A percentile compares a stretch with the other conserved stretches of the same genome.
Conservation (phyloP, 2,329 filamentous ascomycete genomes). For the Dendryphion nanum region DNA sequence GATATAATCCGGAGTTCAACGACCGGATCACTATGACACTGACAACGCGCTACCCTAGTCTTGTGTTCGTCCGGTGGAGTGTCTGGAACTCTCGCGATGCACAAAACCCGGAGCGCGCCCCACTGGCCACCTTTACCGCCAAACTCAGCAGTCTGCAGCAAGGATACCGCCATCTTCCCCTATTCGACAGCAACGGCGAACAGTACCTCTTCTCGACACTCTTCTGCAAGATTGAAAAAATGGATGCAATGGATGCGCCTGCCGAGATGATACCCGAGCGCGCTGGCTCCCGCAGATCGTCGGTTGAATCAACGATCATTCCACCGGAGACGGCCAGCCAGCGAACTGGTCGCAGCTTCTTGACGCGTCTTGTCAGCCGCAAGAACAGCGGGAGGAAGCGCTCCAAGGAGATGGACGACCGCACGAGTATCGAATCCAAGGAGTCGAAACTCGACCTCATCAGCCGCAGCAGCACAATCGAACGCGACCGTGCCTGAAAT, state of each 20-base stretch:
- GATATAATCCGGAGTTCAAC: slow-evolving; percentile 88
- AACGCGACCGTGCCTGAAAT: slow-evolving; percentile 13
- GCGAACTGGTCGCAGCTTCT: slow-evolving; percentile 33
- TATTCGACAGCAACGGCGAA: slow-evolving; percentile 85
- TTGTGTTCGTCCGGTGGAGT: slow-evolving; percentile 91
- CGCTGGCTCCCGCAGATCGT: slow-evolving; percentile 22
- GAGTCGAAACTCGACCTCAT: slow-evolving; percentile 29
- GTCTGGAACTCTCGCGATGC: slow-evolving; percentile 85
- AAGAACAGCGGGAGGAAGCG: slow-evolving; percentile 43
- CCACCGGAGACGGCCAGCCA: slow-evolving; percentile 32
- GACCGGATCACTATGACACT: slow-evolving; percentile 76
- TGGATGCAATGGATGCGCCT: slow-evolving; percentile 47
- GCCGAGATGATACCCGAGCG: slow-evolving; percentile 20
- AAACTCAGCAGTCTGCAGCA: slow-evolving; percentile 87
- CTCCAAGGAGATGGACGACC: slow-evolving; percentile 21
- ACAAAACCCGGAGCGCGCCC: slow-evolving; percentile 61
- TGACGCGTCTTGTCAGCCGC: slow-evolving; percentile 45
- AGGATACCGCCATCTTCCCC: slow-evolving; percentile 87
- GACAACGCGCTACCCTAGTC: slow-evolving; percentile 89
- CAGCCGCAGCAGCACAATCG: slow-evolving; percentile 38
- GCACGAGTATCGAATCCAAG: slow-evolving; percentile 29
- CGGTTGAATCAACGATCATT: slow-evolving; percentile 25
- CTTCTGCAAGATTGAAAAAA: slow-evolving; percentile 80
- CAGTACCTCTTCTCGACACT: slow-evolving; percentile 93
- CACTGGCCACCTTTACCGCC: slow-evolving; percentile 86